Percentiles rank a stretch among this genome's conserved stretches.
These are phyloP conservation scores for Pseudopyricularia javanii DNA, from an alignment of 2,329 filamentous ascomycete genomes.

Conservation along the genomic window DNA sequence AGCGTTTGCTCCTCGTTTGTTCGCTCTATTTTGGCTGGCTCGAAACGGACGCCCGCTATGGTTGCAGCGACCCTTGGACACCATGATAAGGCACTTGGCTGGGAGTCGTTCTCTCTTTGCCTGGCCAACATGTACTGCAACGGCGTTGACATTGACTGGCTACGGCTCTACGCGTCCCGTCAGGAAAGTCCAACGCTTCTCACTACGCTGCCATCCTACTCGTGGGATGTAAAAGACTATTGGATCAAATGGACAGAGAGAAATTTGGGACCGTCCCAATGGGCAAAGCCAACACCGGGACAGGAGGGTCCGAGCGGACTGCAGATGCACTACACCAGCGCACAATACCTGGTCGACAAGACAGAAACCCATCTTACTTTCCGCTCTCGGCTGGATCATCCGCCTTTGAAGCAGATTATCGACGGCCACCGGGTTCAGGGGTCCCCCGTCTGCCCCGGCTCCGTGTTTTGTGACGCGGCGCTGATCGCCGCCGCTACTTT, in stretches of 20 bases:
- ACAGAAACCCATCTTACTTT: neutral
- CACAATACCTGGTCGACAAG: neutral
- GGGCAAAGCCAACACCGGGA: neutral
- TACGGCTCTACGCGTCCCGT: constrained; percentile 53
- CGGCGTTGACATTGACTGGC: constrained; percentile 53
- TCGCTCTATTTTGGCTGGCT: constrained; percentile 14
- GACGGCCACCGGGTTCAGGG: too few species aligned
- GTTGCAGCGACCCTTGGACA: neutral
- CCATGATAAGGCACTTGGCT: neutral
- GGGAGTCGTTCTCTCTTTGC: constrained; percentile 22
- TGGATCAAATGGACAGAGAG: constrained; percentile 46
- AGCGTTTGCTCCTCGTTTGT: too few species aligned
- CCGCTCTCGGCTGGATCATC: neutral
- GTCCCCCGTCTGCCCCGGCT: too few species aligned
- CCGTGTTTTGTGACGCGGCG: too few species aligned
- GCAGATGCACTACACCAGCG: neutral
- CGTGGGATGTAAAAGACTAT: constrained; percentile 60
- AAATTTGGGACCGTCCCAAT: neutral
- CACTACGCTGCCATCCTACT: constrained; percentile 54
- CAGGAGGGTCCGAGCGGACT: neutral
- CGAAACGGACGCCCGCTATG: neutral
- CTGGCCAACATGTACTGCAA: constrained; percentile 36
- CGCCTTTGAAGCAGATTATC: neutral
- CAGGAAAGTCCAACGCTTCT: constrained; percentile 40
- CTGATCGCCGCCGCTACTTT: too few species aligned